Base-by-base conservation (phyloP, 768 basidiomycete species). In the Dictyophora rubrovolvata region DNA sequence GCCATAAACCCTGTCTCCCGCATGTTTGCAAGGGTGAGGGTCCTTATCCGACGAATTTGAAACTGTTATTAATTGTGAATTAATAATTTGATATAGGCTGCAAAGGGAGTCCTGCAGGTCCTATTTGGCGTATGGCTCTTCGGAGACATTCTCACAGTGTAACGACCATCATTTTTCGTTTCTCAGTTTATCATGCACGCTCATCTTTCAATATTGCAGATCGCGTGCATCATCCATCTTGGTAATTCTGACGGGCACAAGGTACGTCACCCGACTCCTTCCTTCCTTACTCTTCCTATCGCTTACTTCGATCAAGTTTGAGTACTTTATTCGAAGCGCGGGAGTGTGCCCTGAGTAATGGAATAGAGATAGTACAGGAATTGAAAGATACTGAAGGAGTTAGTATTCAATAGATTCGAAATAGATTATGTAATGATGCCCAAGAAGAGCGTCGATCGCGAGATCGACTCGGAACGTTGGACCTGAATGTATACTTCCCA, bases 1-100 rank as follows among this genome's bases (percentile, higher is more conserved):
- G 80, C 89, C 53, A 90, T 88, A 16, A 86, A 84, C 59, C 89
- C 89, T 5, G 79, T 92, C 56, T 89, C 87, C 1, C 89, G 90
- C 68, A 91, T 89, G 87, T 87, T 91, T 71, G 84, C 84, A 16
- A 85, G 79, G 63, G 86, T 87, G 65, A 68, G 84, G 76, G 11
- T 53, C 33, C 21, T 5, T 5, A 12, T 48, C 48, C 5, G n/a
- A 18, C 22, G 54, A 55, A 18, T 55, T 55, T 55, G 34, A 36
- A 6, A 9, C 20, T 4, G 2, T n/a, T 35, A 23, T 42, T 20
- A 55, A 16, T n/a, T n/a, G 55, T 21, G 12, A 22, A 12, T 12
- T 22, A 35, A 22, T 20, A 9, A 35, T 17, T 34, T 46, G 16
- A 48, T 54, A 51, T 62, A 87, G 89, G 86, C 89, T 28, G 86